Evolutionary conservation across 495 filamentous ascomycete genomes (phyloP), one percentile per base, ranked within the genome.

Genomic region (Terfezia boudieri): DNA sequence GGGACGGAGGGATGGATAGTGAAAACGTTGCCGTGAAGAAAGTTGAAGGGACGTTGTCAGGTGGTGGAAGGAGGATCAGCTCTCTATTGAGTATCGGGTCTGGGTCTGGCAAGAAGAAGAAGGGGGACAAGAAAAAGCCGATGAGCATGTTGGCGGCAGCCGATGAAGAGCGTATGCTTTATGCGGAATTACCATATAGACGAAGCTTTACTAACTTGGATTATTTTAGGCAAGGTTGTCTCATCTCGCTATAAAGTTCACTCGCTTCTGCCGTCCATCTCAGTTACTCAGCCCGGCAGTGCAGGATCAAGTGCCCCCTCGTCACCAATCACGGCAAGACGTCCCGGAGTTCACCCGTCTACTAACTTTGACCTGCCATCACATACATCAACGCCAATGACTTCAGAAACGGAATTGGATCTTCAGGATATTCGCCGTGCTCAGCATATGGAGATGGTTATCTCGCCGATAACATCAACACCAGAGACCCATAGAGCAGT

Each of bases 401-500:
- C 81, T 54, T 90, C 87, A 8, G 90, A 95, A 53, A 78, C 83
- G 16, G 88, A 98, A 66, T 81, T 76, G 2, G 87, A 94, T 55
- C 67, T 88, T 8, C 77, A 73, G 11, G 89, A 94, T 58, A 83
- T 96, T 54, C 80, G 80, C 58, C 76, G 81, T 26, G 90, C 90
- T 0, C 90, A 95, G 65, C 80, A 79, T 52, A 74, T 98, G 49
- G 74, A 79, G 9, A 80, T 95, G 55, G 75, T 77, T 49, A 74
- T 86, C 67, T 93, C 88, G 0, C 73, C 80, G 1, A 82, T 94
- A 58, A 76, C 79, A 23, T 80, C 80, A 16, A 82, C 80, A 12
- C 84, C 83, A 17, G 78, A 79, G 50, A 71, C 77, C 0, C 79
- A 89, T 64, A 79, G 89, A 35, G 81, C 81, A 12, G 78, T 96